A percentile compares a stretch with the other conserved stretches of the same genome.
Evolutionary conservation across 164 flowering plant species (phyloP).

Genomic region (Vitis rupestris): DNA sequence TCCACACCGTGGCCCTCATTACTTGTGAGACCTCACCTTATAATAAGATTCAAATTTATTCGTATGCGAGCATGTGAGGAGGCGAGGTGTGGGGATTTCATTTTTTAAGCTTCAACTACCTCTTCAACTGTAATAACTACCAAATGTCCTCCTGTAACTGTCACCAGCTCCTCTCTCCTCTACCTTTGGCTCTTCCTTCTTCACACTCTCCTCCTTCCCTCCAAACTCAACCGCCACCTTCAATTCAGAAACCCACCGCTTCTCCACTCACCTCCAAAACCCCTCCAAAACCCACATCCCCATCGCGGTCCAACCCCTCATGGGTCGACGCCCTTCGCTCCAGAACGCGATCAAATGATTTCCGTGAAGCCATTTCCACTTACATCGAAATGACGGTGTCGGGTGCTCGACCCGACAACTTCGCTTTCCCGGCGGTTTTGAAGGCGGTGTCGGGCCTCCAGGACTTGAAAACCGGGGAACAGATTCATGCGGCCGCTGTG

Average conservation of each 20-base stretch:
- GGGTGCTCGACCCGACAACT: conserved; percentile 57
- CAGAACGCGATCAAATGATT: conserved; percentile 41
- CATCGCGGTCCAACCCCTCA: conserved; percentile 29
- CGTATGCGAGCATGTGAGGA: not conserved
- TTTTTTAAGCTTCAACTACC: not conserved
- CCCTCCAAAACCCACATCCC: conserved; percentile 14
- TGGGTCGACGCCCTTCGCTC: conserved; percentile 64
- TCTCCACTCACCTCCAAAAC: conserved; percentile 4
- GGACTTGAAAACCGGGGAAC: conserved; percentile 50
- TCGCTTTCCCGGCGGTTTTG: conserved; percentile 65
- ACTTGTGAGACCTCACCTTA: too few species aligned
- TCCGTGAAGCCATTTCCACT: conserved; percentile 57
- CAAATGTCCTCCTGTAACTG: conserved; percentile 12
- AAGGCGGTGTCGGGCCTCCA: conserved; percentile 52
- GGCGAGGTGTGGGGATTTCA: not conserved
- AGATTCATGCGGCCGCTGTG: conserved; percentile 57
- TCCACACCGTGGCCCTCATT: too few species aligned
- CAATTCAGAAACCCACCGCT: conserved; percentile 2
- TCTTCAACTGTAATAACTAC: conserved; percentile 9
- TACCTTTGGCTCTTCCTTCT: not conserved
- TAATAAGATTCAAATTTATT: too few species aligned
- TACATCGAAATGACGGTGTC: conserved; percentile 48
- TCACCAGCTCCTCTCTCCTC: conserved; percentile 6
- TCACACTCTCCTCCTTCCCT: conserved; percentile 6
- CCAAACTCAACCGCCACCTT: not conserved